Evolutionary conservation across 768 basidiomycete genomes (phyloP), one percentile per base, ranked within the genome.

Genomic region (Roridomyces roridus): DNA sequence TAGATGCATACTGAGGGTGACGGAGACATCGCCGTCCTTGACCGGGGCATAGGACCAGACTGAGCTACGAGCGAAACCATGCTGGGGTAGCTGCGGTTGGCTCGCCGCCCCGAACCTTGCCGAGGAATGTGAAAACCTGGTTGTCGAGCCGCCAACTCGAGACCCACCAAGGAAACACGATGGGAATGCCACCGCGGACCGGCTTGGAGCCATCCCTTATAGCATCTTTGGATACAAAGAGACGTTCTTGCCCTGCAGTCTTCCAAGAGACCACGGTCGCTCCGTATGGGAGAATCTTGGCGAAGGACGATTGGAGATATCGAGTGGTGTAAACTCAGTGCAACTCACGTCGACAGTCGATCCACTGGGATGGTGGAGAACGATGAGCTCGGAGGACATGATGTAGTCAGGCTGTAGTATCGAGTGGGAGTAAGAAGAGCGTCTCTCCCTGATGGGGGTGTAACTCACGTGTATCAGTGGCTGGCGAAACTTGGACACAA

Each of bases 251-350:
- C 29, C 78, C 78, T 4, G 76, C 70, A 6, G 84, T 75, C 70
- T 86, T 91, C 94, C 94, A 98, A 0, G 94, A 96, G 39, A 88
- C 82, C 17, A 98, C 80, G 0, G 92, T 92, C 0, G 94, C 94
- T 6, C 95, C 95, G 65, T 90, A 96, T 26, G 89, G 74, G 8
- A 92, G 78, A 35, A 93, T 76, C 64, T 86, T 82, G 6, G 72
- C 84, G 6, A n/a, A n/a, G n/a, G n/a, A n/a, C n/a, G n/a, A n/a
- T n/a, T n/a, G n/a, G n/a, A n/a, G n/a, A n/a, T n/a, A n/a, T n/a
- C n/a, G n/a, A n/a, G n/a, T n/a, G n/a, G n/a, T n/a, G n/a, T n/a
- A n/a, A n/a, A n/a, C n/a, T n/a, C n/a, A n/a, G n/a, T n/a, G n/a
- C n/a, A n/a, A n/a, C n/a, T n/a, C n/a, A n/a, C n/a, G n/a, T n/a